phyloP scores from a whole-genome alignment of 176 grass and related monocot species.

The Hyparrhenia diplandra region DNA sequence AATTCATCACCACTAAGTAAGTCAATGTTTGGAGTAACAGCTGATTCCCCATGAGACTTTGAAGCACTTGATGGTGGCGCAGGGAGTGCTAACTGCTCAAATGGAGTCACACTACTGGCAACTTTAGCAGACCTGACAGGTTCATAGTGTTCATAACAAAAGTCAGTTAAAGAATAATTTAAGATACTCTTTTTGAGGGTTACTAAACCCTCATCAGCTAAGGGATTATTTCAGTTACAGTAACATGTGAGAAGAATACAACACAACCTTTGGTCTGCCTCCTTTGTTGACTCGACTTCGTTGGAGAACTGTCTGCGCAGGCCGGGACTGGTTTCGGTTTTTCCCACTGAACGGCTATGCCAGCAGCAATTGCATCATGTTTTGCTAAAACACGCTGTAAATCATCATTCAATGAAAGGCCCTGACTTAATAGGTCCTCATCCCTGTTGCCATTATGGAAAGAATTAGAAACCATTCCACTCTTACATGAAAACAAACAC shows the following conservation, averaged over 20 bases:
- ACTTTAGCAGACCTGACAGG: conserved; percentile 46
- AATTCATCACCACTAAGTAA: conserved; percentile 85
- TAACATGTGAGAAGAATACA: conserved; percentile 4
- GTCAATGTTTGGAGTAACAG: conserved; percentile 56
- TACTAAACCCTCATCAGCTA: background rate
- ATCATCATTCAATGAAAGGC: conserved; percentile 92
- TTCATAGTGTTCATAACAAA: background rate
- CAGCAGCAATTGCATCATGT: conserved; percentile 87
- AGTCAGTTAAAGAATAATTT: conserved; percentile 6
- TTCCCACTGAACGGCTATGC: conserved; percentile 59
- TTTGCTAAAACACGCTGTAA: conserved; percentile 85
- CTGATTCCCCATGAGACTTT: conserved; percentile 29
- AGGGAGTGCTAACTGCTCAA: conserved; percentile 64
- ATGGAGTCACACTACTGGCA: conserved; percentile 34
- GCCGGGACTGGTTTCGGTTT: conserved; percentile 49
- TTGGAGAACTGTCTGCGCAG: conserved; percentile 19
- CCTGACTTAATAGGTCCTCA: conserved; percentile 72
- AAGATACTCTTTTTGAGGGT: background rate
- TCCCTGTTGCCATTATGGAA: conserved; percentile 55
- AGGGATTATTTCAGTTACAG: background rate
- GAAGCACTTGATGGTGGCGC: conserved; percentile 51
- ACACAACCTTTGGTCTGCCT: conserved; percentile 42
- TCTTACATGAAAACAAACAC: conserved; percentile 2
- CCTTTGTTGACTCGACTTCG: conserved; percentile 39
- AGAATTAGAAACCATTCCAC: conserved; percentile 24